Percentiles rank a stretch among this genome's conserved stretches.
Evolutionary conservation across 257 asterid species (phyloP).

Genomic region (Solanum arcanum): DNA sequence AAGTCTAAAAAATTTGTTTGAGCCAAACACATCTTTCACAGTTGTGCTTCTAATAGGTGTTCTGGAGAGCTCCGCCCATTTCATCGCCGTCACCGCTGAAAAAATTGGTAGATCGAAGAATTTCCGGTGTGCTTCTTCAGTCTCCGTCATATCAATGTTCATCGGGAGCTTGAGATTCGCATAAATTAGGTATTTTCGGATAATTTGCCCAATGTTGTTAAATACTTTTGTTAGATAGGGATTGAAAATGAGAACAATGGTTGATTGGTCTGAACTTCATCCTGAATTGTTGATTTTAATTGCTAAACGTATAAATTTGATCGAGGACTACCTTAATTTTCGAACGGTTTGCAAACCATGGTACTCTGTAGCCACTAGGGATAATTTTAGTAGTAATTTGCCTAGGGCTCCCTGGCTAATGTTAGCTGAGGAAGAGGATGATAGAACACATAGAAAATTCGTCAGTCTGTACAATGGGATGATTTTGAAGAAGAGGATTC

Average conservation of each 20-base stretch:
- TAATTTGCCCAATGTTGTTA: not conserved
- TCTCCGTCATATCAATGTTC: not conserved
- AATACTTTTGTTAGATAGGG: not conserved
- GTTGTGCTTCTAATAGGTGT: not conserved
- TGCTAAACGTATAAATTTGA: not conserved
- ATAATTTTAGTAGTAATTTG: not conserved
- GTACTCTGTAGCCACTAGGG: not conserved
- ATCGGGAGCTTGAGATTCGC: not conserved
- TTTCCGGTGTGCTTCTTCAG: not conserved
- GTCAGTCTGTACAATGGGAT: not conserved
- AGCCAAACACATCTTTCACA: not conserved
- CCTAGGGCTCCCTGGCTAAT: not conserved
- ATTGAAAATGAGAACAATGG: not conserved
- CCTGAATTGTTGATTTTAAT: not conserved
- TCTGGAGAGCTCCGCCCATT: not conserved
- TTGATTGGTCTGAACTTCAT: not conserved
- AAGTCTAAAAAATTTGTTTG: not conserved
- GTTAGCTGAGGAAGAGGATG: not conserved
- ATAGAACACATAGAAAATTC: not conserved
- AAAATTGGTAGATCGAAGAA: not conserved
- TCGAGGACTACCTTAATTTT: not conserved
- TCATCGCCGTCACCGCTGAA: not conserved
- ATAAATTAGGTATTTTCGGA: not conserved
- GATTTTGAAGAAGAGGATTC: not conserved
- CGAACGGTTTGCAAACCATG: not conserved